Evolutionary conservation across 176 grass and related monocot species (phyloP).

Genomic region (Areca catechu): DNA sequence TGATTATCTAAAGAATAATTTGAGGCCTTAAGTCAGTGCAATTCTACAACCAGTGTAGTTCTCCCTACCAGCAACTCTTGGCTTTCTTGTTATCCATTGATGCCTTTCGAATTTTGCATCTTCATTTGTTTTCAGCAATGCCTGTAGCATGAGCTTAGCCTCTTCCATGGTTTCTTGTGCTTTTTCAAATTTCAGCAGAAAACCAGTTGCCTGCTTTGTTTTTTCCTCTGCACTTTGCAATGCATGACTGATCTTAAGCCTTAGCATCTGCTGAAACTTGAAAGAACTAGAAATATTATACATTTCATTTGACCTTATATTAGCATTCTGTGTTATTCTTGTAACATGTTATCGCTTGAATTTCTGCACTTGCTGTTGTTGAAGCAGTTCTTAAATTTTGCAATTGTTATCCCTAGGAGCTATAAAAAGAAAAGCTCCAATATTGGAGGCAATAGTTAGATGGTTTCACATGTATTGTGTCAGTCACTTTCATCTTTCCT

Average conservation of each 20-base stretch:
- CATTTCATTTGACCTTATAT: too few relatives aligned
- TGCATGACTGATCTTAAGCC: conserved; percentile 24
- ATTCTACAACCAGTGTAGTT: conserved; percentile 24
- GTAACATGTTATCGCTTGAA: too few relatives aligned
- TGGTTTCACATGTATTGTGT: too few relatives aligned
- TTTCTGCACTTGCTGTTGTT: too few relatives aligned
- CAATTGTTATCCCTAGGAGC: too few relatives aligned
- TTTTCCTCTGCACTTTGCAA: conserved; percentile 33
- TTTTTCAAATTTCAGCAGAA: conserved; percentile 64
- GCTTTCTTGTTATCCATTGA: conserved; percentile 29
- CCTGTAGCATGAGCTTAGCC: conserved; percentile 50
- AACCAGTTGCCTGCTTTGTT: conserved; percentile 40
- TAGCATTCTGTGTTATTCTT: too few relatives aligned
- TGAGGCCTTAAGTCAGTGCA: conserved; percentile 40
- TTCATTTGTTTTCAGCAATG: conserved; percentile 58
- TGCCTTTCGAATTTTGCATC: conserved; percentile 52
- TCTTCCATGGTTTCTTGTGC: conserved; percentile 83
- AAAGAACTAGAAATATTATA: too few relatives aligned
- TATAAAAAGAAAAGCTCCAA: too few relatives aligned
- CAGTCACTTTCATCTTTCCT: too few relatives aligned
- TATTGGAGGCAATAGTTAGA: too few relatives aligned
- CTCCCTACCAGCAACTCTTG: conserved; percentile 28
- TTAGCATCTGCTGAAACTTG: too few relatives aligned
- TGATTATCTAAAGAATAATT: conserved; percentile 31
- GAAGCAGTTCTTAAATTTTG: too few relatives aligned